Conservation (phyloP, 2,329 filamentous ascomycete genomes). For the Neodidymelliopsis sp. region DNA sequence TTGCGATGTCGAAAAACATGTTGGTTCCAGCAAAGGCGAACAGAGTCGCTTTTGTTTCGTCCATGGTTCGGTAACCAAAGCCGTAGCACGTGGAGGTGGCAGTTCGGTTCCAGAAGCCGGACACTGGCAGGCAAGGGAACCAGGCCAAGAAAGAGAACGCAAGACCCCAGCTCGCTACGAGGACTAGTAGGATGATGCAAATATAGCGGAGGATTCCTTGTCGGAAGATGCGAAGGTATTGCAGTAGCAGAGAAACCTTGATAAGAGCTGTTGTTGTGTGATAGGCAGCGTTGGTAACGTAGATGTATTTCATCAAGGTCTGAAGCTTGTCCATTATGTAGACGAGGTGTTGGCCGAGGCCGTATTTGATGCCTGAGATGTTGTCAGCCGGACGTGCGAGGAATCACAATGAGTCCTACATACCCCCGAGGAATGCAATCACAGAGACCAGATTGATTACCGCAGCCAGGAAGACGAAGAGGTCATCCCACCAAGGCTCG, state of each 20-base stretch:
- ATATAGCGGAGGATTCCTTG: slow-evolving; percentile 26
- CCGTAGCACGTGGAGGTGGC: slow-evolving; percentile 28
- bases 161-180: slow-evolving; percentile 37
- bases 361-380: slow-evolving; percentile 30
- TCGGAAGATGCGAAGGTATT: slow-evolving; percentile 45
- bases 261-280: slow-evolving; percentile 39
- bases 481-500: slow-evolving; percentile 46
- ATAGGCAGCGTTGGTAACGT: slow-evolving; percentile 38
- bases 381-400: no score
- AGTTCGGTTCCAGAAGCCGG: slow-evolving; percentile 32
- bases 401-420: no score
- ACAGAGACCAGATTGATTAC: slow-evolving; percentile 33
- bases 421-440: slow-evolving; percentile 32
- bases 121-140: slow-evolving; percentile 40
- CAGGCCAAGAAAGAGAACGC: slow-evolving; percentile 38
- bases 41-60: slow-evolving; percentile 19
- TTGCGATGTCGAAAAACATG: slow-evolving; percentile 36
- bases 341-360: slow-evolving; percentile 43
- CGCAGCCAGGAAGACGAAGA: slow-evolving; percentile 40
- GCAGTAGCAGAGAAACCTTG: slow-evolving; percentile 46
- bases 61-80: slow-evolving; percentile 17
- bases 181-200: slow-evolving; percentile 21
- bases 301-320: slow-evolving; percentile 32
- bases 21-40: slow-evolving; percentile 31
- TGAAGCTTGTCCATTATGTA: slow-evolving; percentile 20